Evolutionary conservation across 345 rosid genomes (phyloP).

Genomic region (Adansonia digitata): DNA sequence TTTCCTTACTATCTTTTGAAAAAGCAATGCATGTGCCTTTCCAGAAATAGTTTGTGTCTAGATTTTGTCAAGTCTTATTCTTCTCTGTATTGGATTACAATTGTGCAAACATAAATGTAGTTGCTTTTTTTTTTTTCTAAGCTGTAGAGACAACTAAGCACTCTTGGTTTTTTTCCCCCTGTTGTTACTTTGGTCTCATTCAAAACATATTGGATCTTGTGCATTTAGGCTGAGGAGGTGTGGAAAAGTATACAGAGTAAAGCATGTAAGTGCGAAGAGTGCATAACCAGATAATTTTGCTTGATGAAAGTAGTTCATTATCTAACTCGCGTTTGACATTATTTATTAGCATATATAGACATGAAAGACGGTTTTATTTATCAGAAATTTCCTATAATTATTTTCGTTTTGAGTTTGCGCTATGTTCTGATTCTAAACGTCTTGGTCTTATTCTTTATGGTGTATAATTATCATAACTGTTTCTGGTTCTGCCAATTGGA

Average conservation of each 20-base stretch:
- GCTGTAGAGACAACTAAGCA: conserved; percentile 1
- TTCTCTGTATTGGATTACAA: background rate
- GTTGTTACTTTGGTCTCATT: background rate
- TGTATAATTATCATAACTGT: background rate
- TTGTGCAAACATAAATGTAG: background rate
- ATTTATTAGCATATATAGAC: background rate
- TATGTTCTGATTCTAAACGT: background rate
- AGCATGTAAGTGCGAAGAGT: background rate
- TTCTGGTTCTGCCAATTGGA: conserved; percentile 1
- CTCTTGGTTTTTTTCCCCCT: background rate
- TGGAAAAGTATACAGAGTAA: background rate
- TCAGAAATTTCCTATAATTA: background rate
- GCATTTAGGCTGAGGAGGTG: background rate
- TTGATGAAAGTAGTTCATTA: background rate
- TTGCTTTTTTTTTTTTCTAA: background rate
- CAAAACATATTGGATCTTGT: background rate
- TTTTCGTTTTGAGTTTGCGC: background rate
- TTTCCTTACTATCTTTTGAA: background rate
- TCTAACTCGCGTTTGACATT: background rate
- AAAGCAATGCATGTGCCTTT: background rate
- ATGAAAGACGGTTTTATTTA: background rate
- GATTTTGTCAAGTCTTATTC: background rate
- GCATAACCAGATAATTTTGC: background rate
- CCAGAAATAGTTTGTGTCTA: background rate
- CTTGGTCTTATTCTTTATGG: background rate